These are phyloP conservation scores for Carallia pectinifolia DNA, from an alignment of 345 rosid species.

Conservation along the genomic window DNA sequence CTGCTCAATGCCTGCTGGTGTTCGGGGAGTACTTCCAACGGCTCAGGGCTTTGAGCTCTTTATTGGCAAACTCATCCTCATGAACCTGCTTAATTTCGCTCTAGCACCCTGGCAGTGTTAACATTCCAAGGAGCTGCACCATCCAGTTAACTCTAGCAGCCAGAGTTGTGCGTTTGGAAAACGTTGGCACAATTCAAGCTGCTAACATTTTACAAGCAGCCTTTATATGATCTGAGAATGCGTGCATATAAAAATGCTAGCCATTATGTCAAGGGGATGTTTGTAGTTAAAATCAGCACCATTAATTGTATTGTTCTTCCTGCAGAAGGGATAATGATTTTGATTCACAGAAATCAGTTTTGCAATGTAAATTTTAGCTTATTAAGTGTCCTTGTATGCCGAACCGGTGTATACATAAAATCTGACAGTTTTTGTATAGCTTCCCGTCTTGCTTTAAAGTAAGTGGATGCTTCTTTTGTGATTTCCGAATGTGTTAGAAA, in stretches of 20 bases:
- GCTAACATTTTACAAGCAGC: constrained; percentile 47
- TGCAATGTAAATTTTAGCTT: not conserved
- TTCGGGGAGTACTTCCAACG: constrained; percentile 84
- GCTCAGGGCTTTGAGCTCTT: constrained; percentile 61
- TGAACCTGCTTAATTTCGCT: constrained; percentile 44
- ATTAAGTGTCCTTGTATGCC: not conserved
- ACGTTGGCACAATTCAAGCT: constrained; percentile 28
- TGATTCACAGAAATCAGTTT: not conserved
- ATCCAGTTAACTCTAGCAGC: constrained; percentile 13
- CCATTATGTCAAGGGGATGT: constrained; percentile 20
- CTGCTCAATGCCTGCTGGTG: constrained; percentile 77
- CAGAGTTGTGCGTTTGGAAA: constrained; percentile 18
- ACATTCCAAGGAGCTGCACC: not conserved
- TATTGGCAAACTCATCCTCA: constrained; percentile 57
- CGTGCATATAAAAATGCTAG: constrained; percentile 25
- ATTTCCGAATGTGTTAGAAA: no score
- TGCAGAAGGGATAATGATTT: constrained; percentile 5
- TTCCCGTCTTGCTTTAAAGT: not conserved
- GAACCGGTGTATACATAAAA: not conserved
- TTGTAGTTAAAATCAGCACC: constrained; percentile 14
- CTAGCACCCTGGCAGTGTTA: not conserved
- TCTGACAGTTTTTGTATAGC: not conserved
- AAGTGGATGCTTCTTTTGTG: not conserved
- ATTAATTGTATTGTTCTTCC: constrained; percentile 11
- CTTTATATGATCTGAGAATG: constrained; percentile 19